Conservation (phyloP, 2,329 filamentous ascomycete species). For the Colletotrichum limetticola region DNA sequence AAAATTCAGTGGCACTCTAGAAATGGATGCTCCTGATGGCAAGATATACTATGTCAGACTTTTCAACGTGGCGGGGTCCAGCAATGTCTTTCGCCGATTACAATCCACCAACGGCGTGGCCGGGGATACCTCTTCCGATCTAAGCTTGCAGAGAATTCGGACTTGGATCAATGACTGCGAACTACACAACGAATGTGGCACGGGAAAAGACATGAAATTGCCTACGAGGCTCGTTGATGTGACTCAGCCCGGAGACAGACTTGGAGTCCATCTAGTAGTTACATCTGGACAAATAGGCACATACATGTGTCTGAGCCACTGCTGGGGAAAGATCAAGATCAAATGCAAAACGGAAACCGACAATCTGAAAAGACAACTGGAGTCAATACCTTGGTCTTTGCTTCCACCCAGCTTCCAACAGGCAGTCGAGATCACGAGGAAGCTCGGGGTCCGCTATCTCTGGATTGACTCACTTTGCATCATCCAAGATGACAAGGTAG, state of each 20-base stretch:
- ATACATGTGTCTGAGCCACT: slow-evolving; percentile 17
- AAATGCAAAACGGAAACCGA: not conserved
- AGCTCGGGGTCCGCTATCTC: not conserved
- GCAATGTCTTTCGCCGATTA: not conserved
- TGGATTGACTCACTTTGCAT: slow-evolving; percentile 1
- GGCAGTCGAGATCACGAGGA: not conserved
- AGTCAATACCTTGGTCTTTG: not conserved
- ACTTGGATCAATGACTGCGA: not conserved
- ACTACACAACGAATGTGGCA: not conserved
- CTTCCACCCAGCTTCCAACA: slow-evolving; percentile 8
- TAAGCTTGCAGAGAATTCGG: not conserved
- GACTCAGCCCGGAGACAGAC: rapidly evolving
- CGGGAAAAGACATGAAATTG: not conserved
- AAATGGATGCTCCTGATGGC: not conserved
- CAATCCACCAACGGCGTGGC: not conserved
- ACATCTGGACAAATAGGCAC: not conserved
- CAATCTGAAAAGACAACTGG: not conserved
- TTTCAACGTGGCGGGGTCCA: not conserved
- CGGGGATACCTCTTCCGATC: not conserved
- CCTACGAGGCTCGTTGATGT: slow-evolving; percentile 1
- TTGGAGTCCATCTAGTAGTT: not conserved
- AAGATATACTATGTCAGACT: not conserved
- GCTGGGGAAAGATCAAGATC: slow-evolving; percentile 4
- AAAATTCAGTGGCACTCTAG: not conserved
- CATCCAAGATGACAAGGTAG: not conserved